These are phyloP conservation scores for Saturnispora quitensis DNA, from an alignment of 805 yeast genomes.

Conservation along the genomic window DNA sequence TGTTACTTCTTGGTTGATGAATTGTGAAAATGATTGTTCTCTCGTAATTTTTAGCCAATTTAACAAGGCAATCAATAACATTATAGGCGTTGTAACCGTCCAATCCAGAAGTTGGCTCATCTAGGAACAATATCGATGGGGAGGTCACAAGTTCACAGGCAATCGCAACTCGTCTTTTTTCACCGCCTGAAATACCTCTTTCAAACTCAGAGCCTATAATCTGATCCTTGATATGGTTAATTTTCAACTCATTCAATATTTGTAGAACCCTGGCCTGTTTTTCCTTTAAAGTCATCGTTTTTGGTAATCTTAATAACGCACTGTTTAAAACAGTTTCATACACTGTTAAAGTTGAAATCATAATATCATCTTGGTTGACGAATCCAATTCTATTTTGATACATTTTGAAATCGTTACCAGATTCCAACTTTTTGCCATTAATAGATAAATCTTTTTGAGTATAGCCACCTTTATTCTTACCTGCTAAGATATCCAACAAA, in stretches of 20 bases:
- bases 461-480: constrained; percentile 71
- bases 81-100: constrained; percentile 91
- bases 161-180: constrained; percentile 82
- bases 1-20: constrained; percentile 95
- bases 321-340: constrained; percentile 91
- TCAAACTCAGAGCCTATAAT: constrained; percentile 82
- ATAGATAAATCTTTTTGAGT: constrained; percentile 60
- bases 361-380: constrained; percentile 91
- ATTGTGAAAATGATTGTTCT: constrained; percentile 89
- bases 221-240: constrained; percentile 71
- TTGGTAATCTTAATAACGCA: constrained; percentile 81
- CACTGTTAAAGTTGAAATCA: constrained; percentile 88
- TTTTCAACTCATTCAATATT: constrained; percentile 78
- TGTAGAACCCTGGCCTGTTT: constrained; percentile 77
- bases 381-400: constrained; percentile 73
- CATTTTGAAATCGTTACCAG: constrained; percentile 29
- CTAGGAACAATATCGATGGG: constrained; percentile 73
- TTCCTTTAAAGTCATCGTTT: constrained; percentile 60
- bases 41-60: constrained; percentile 68
- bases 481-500: constrained; percentile 81
- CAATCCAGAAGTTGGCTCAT: constrained; percentile 93
- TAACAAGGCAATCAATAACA: constrained; percentile 77
- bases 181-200: constrained; percentile 92
- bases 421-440: constrained; percentile 50
- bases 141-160: constrained; percentile 90